Conservation (phyloP, 257 asterid genomes). For the Capsicum baccatum region DNA sequence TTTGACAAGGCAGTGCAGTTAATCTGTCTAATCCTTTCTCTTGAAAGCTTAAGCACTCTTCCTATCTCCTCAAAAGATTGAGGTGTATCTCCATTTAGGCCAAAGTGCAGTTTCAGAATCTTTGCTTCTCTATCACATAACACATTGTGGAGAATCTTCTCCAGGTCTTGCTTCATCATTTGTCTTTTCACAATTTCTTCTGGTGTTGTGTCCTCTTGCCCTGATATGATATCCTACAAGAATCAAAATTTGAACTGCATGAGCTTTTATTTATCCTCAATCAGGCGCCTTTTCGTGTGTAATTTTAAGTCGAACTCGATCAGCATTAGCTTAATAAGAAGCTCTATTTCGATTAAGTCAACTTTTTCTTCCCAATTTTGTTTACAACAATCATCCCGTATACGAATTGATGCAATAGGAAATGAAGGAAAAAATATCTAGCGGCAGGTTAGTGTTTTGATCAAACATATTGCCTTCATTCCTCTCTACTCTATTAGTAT, state of each 20-base stretch:
- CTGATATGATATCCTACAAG: constrained; percentile 56
- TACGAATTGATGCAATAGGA: neutral
- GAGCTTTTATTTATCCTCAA: neutral
- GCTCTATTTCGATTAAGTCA: neutral
- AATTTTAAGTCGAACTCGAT: neutral
- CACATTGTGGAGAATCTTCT: constrained; percentile 45
- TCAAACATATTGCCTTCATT: neutral
- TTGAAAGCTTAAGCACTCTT: constrained; percentile 52
- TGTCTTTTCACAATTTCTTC: constrained; percentile 63
- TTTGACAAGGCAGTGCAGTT: constrained; percentile 57
- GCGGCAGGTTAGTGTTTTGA: neutral
- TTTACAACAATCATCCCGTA: neutral
- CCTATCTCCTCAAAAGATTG: constrained; percentile 72
- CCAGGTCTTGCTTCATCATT: constrained; percentile 44
- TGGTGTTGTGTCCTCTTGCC: constrained; percentile 60
- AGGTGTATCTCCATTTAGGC: constrained; percentile 54
- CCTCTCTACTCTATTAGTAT: neutral
- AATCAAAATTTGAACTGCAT: neutral
- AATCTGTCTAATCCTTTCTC: constrained; percentile 79
- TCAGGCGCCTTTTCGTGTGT: neutral
- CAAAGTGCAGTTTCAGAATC: constrained; percentile 56
- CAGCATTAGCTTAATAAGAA: constrained; percentile 12
- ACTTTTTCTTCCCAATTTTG: neutral
- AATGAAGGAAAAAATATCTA: neutral
- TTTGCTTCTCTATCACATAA: constrained; percentile 60